A percentile compares a stretch with the other conserved stretches of the same genome.
phyloP scores from a whole-genome alignment of 2,329 filamentous ascomycete species.

The Fusarium sp. region DNA sequence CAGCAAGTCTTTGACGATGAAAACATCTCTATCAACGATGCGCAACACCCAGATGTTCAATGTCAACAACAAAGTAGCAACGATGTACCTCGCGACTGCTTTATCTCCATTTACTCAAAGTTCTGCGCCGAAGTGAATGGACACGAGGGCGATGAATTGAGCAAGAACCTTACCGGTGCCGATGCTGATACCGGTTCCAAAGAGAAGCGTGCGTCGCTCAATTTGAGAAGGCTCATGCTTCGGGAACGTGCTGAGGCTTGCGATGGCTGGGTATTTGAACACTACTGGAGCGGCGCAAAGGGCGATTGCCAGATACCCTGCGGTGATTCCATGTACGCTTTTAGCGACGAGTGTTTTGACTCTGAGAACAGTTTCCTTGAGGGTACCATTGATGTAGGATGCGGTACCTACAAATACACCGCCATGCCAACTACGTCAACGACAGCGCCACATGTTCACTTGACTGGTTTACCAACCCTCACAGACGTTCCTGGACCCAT shows the following conservation, averaged over 20 bases:
- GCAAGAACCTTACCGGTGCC: neutral
- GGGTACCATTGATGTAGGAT: conserved; percentile 6
- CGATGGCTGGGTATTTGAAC: neutral
- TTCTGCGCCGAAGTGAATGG: neutral
- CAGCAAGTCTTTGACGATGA: conserved; percentile 5
- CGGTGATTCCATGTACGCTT: conserved; percentile 2
- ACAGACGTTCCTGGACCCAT: neutral
- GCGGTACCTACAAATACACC: conserved; percentile 5
- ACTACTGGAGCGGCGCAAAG: neutral
- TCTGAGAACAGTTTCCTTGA: conserved; percentile 3
- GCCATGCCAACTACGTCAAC: neutral
- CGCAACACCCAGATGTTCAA: conserved; percentile 1
- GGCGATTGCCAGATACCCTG: neutral
- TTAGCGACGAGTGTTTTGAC: conserved; percentile 7
- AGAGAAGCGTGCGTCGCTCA: neutral
- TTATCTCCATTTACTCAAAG: conserved; percentile 4
- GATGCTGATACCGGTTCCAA: neutral
- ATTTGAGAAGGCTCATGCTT: neutral
- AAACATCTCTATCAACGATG: conserved; percentile 6
- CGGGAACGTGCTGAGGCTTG: conserved; percentile 2
- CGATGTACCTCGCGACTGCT: conserved; percentile 2
- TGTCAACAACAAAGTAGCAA: neutral
- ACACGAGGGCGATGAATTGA: neutral
- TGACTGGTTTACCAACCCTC: neutral
- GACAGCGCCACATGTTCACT: neutral